A percentile compares a stretch with the other conserved stretches of the same genome.
These are phyloP conservation scores for Sclerotinia minor DNA, from an alignment of 2,329 filamentous ascomycete species.

Conservation along the genomic window DNA sequence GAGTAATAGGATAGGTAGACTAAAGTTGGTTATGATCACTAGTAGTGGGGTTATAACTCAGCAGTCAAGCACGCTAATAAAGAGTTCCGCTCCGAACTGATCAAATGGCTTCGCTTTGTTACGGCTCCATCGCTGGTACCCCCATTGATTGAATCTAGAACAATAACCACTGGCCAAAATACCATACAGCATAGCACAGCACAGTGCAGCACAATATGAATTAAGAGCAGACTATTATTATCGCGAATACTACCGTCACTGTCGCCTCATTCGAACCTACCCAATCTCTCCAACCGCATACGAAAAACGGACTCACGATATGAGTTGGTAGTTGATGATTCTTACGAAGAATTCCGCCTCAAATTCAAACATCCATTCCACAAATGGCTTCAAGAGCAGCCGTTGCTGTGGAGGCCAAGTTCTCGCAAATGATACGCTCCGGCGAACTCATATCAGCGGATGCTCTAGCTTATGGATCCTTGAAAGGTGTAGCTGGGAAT, in stretches of 20 bases:
- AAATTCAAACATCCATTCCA: not conserved
- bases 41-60: not conserved
- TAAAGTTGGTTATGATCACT: not conserved
- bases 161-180: not conserved
- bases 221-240: not conserved
- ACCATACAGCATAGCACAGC: not conserved
- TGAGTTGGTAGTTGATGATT: not conserved
- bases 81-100: slow-evolving; percentile 3
- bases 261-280: not conserved
- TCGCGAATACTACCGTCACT: not conserved
- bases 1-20: not conserved
- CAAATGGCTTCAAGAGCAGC: slow-evolving; percentile 13
- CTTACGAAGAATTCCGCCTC: not conserved
- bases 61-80: not conserved
- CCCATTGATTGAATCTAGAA: too few relatives aligned
- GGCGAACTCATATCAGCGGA: not conserved
- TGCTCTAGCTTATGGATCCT: slow-evolving; percentile 3
- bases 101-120: slow-evolving; percentile 4
- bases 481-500: slow-evolving; percentile 1
- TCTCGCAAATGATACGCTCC: not conserved
- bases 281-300: not conserved
- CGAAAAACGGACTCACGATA: too few relatives aligned
- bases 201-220: not conserved
- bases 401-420: slow-evolving; percentile 2
- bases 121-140: not conserved